These are phyloP conservation scores for Coniochaeta sp. DNA, from an alignment of 2,329 filamentous ascomycete species.

Conservation along the genomic window DNA sequence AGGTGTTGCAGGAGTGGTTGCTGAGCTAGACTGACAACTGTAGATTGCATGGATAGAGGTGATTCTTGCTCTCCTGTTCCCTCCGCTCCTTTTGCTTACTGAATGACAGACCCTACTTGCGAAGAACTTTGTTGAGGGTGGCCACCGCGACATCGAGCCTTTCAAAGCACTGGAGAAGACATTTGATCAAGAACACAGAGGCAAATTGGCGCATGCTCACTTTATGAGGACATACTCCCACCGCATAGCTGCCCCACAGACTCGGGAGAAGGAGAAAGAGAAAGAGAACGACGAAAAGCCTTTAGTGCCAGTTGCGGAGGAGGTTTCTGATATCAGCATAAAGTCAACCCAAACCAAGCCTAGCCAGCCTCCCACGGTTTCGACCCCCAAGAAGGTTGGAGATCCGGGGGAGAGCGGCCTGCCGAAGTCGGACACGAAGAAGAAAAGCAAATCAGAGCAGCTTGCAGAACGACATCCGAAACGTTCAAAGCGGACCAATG, in stretches of 20 bases:
- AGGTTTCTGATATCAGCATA: slow-evolving; percentile 15
- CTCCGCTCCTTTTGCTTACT: slow-evolving; percentile 4
- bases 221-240: slow-evolving; percentile 56
- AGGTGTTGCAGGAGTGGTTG: background rate
- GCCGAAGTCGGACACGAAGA: slow-evolving; percentile 20
- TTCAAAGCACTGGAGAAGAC: slow-evolving; percentile 56
- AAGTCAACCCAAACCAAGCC: background rate
- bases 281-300: slow-evolving; percentile 22
- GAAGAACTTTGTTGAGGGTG: slow-evolving; percentile 57
- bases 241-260: slow-evolving; percentile 32
- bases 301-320: slow-evolving; percentile 19
- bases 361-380: slow-evolving; percentile 10
- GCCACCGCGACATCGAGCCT: slow-evolving; percentile 52
- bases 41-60: slow-evolving; percentile 54
- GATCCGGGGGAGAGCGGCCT: slow-evolving; percentile 10
- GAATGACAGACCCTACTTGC: slow-evolving; percentile 42
- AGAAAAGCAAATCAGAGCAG: slow-evolving; percentile 27
- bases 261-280: slow-evolving; percentile 14
- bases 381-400: slow-evolving; percentile 11
- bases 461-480: slow-evolving; percentile 27
- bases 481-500: slow-evolving; percentile 22
- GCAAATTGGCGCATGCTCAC: slow-evolving; percentile 48
- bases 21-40: slow-evolving; percentile 12
- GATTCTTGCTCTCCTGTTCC: background rate
- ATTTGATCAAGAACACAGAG: slow-evolving; percentile 55